Evolutionary conservation across 768 basidiomycete genomes (phyloP).

Genomic region (Collybia mongolica): DNA sequence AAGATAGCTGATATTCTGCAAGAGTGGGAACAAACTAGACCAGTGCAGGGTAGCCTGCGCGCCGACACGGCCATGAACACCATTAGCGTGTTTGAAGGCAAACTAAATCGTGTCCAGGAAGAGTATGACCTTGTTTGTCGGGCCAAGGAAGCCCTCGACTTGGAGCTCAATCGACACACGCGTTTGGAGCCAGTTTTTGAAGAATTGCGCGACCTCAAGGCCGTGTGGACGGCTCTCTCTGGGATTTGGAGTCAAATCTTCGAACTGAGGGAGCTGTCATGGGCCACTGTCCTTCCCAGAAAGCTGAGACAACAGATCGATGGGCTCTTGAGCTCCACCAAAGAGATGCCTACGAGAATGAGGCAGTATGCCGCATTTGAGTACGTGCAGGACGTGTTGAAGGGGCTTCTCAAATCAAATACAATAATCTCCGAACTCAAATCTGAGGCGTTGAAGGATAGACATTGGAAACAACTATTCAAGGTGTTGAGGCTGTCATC

Average conservation of each 20-base stretch:
- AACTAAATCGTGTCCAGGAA: conserved; percentile 85
- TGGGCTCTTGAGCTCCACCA: conserved; percentile 85
- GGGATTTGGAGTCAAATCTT: conserved; percentile 94
- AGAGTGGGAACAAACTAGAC: conserved; percentile 96
- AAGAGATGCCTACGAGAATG: conserved; percentile 99
- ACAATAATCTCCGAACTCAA: conserved; percentile 89
- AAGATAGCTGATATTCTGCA: conserved; percentile 87
- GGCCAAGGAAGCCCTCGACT: conserved; percentile 95
- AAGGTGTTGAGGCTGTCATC: conserved; percentile 77
- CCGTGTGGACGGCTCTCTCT: conserved; percentile 97
- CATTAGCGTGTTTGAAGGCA: conserved; percentile 93
- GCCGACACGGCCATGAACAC: conserved; percentile 96
- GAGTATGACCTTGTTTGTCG: conserved; percentile 94
- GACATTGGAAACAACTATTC: conserved; percentile 98
- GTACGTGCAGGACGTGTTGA: conserved; percentile 91
- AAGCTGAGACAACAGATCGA: conserved; percentile 95
- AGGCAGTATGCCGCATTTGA: conserved; percentile 98
- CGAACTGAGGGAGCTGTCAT: conserved; percentile 84
- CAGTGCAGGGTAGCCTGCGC: conserved; percentile 94
- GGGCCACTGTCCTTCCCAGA: conserved; percentile 92
- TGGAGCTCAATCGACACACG: conserved; percentile 87
- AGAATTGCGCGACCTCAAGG: conserved; percentile 93
- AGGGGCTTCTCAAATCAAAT: conserved; percentile 87
- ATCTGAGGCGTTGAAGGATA: conserved; percentile 94
- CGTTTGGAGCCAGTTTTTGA: conserved; percentile 93